These are phyloP conservation scores for Cryphonectria nitschkei DNA, from an alignment of 2,329 filamentous ascomycete species.

Conservation along the genomic window DNA sequence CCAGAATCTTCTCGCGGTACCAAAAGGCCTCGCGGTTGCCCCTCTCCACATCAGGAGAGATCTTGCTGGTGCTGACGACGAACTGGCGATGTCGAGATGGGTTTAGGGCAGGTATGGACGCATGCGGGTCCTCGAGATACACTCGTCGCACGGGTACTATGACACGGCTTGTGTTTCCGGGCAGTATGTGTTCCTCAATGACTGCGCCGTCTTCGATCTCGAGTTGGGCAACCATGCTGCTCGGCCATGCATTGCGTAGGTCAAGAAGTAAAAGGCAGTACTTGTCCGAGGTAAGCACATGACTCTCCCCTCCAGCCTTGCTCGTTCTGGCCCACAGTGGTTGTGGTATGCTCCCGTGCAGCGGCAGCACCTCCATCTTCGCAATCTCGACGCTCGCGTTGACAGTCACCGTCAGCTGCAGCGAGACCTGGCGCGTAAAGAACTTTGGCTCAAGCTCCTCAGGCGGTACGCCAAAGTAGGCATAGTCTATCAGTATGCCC, in stretches of 20 bases:
- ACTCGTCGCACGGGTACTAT: constrained; percentile 76
- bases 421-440: constrained; percentile 79
- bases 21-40: constrained; percentile 83
- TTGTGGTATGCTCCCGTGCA: constrained; percentile 67
- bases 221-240: constrained; percentile 70
- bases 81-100: constrained; percentile 88
- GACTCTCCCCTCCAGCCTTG: constrained; percentile 37
- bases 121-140: constrained; percentile 75
- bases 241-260: constrained; percentile 88
- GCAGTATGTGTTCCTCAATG: constrained; percentile 62
- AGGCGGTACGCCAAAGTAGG: constrained; percentile 72
- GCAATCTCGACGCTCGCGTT: constrained; percentile 87
- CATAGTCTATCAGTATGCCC: constrained; percentile 84
- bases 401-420: constrained; percentile 85
- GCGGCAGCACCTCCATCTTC: constrained; percentile 76
- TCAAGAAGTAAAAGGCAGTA: constrained; percentile 83
- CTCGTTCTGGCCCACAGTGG: constrained; percentile 59
- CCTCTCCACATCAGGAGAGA: constrained; percentile 79
- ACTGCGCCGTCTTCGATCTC: constrained; percentile 53
- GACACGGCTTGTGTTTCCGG: constrained; percentile 72
- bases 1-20: constrained; percentile 83
- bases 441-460: constrained; percentile 73
- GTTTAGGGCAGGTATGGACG: constrained; percentile 78
- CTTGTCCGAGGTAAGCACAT: constrained; percentile 55
- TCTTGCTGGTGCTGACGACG: constrained; percentile 79